Percentiles rank a stretch among this genome's conserved stretches.
These are phyloP conservation scores for Calcarisporium arbuscula DNA, from an alignment of 2,329 filamentous ascomycete species.

Conservation along the genomic window DNA sequence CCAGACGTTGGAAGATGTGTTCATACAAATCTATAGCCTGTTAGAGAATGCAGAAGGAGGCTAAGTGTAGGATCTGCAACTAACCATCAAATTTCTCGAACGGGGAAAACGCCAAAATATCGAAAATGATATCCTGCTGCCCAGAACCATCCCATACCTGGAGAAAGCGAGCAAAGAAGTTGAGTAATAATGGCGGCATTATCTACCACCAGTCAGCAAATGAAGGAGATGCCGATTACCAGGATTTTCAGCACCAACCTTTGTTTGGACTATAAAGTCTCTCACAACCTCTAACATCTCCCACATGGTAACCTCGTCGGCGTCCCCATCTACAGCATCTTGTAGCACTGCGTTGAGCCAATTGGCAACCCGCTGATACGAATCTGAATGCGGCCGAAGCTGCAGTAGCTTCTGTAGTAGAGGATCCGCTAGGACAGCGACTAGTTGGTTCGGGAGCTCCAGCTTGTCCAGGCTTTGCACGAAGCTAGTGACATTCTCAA, in stretches of 20 bases:
- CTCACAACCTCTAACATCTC: conserved; percentile 50
- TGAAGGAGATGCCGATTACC: not conserved
- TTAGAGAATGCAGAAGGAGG: not conserved
- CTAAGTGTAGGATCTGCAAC: conserved; percentile 1
- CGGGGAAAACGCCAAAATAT: conserved; percentile 50
- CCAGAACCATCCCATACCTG: conserved; percentile 56
- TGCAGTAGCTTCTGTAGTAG: conserved; percentile 72
- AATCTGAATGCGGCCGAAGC: conserved; percentile 50
- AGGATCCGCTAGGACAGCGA: conserved; percentile 69
- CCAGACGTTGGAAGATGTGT: conserved; percentile 44
- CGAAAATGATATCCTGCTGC: conserved; percentile 47
- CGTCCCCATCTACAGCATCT: conserved; percentile 47
- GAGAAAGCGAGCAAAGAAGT: conserved; percentile 48
- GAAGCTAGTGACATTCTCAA: conserved; percentile 64
- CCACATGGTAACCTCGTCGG: conserved; percentile 39
- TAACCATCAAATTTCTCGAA: conserved; percentile 51
- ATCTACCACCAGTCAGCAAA: conserved; percentile 21
- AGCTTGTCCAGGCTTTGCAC: conserved; percentile 70
- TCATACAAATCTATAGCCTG: conserved; percentile 39
- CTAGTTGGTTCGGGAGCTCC: conserved; percentile 74
- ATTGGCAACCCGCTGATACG: conserved; percentile 46
- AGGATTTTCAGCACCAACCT: conserved; percentile 32
- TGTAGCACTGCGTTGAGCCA: conserved; percentile 53
- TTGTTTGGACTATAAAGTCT: conserved; percentile 49
- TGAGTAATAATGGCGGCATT: conserved; percentile 42